Percentiles rank a stretch among this genome's conserved stretches.
Conservation (phyloP, 73 alveolate species). For the Paramecium sonneborni region DNA sequence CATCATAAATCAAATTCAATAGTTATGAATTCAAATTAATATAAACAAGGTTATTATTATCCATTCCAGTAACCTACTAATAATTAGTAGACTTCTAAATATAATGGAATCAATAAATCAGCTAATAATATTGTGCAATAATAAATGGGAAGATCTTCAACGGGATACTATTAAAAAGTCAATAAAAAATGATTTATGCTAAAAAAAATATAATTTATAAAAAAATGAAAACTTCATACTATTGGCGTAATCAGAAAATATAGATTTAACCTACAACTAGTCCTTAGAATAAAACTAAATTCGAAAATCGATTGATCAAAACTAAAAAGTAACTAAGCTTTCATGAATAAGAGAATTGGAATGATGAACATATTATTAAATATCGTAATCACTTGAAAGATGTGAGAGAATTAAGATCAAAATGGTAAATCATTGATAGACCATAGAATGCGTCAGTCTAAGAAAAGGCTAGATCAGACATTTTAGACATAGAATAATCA, state of each 20-base stretch:
- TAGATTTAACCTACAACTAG: background rate
- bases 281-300: background rate
- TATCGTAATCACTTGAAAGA: background rate
- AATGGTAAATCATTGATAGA: background rate
- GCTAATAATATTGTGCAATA: slow-evolving; percentile 34
- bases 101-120: slow-evolving; percentile 16
- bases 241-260: background rate
- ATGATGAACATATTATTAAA: slow-evolving; percentile 9
- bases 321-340: background rate
- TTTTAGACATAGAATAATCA: background rate
- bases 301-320: background rate
- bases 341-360: slow-evolving; percentile 24
- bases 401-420: background rate
- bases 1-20: slow-evolving; percentile 54
- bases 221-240: background rate
- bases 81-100: slow-evolving; percentile 7
- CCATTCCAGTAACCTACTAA: slow-evolving; percentile 33
- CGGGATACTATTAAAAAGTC: slow-evolving; percentile 45
- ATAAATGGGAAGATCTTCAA: slow-evolving; percentile 7
- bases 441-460: background rate
- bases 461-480: background rate
- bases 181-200: slow-evolving; percentile 38
- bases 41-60: slow-evolving; percentile 42
- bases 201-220: background rate
- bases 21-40: background rate